Evolutionary conservation across 2,329 filamentous ascomycete genomes (phyloP).

Genomic region (Arthrobotrys megalospora): DNA sequence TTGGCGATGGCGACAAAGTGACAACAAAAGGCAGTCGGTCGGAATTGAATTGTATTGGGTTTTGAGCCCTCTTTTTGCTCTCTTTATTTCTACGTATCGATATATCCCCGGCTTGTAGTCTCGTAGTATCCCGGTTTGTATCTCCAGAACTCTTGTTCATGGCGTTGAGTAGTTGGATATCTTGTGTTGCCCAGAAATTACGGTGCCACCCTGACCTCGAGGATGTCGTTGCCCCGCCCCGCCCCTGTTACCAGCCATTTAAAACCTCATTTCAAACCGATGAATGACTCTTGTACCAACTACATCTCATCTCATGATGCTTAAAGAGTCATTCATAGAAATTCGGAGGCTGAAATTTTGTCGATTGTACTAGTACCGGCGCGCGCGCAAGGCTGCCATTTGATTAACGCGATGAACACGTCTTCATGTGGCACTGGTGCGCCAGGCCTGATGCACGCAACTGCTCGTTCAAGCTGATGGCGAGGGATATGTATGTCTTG

Average conservation of each 20-base stretch:
- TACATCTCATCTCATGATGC: constrained; percentile 13
- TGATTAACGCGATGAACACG: constrained; percentile 11
- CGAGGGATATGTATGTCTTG: neutral
- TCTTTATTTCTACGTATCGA: no score
- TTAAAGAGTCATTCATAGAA: constrained; percentile 12
- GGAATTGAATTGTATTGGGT: no score
- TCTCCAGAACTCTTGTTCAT: no score
- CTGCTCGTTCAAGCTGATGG: neutral
- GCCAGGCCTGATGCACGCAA: constrained; percentile 13
- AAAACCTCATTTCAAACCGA: neutral
- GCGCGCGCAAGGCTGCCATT: constrained; percentile 12
- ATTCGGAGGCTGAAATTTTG: neutral
- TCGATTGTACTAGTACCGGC: neutral
- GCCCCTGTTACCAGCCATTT: constrained; percentile 14
- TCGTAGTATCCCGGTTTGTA: no score
- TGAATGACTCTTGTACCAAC: constrained; percentile 9
- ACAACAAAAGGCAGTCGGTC: no score
- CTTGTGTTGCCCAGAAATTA: neutral
- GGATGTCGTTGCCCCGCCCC: neutral
- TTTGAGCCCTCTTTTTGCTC: no score
- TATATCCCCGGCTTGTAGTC: no score
- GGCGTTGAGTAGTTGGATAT: constrained; percentile 5
- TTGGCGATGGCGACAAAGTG: no score
- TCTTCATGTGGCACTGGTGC: constrained; percentile 4
- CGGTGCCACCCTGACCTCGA: neutral